These are phyloP conservation scores for Raphanus sativus DNA, from an alignment of 345 rosid genomes.

Conservation along the genomic window DNA sequence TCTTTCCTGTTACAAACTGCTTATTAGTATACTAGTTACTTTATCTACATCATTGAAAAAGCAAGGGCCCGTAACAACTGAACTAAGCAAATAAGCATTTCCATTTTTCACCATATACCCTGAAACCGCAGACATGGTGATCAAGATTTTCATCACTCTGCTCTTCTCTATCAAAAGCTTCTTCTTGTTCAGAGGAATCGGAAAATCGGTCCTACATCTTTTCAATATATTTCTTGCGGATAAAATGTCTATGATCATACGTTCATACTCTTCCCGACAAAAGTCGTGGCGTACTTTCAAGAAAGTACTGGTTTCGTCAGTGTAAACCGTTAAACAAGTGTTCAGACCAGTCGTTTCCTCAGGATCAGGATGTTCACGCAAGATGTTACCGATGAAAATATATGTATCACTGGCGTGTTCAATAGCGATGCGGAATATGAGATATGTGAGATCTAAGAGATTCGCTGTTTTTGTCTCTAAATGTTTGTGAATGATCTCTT, in stretches of 20 bases:
- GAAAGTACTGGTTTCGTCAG: neutral
- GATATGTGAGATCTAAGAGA: slow-evolving; percentile 12
- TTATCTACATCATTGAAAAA: neutral
- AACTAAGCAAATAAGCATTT: slow-evolving; percentile 2
- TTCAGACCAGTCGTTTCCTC: neutral
- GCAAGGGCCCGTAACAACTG: neutral
- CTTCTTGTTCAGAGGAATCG: slow-evolving; percentile 5
- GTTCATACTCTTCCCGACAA: neutral
- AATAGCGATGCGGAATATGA: neutral
- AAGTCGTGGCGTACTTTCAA: neutral
- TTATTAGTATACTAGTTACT: neutral
- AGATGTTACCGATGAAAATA: slow-evolving; percentile 17
- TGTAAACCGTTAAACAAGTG: slow-evolving; percentile 11
- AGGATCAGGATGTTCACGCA: neutral
- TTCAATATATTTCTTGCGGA: slow-evolving; percentile 6
- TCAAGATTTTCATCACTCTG: slow-evolving; percentile 28
- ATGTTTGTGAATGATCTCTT: slow-evolving; percentile 6
- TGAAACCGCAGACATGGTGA: slow-evolving; percentile 27
- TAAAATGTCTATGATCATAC: slow-evolving; percentile 7
- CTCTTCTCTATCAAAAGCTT: slow-evolving; percentile 21
- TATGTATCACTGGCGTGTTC: slow-evolving; percentile 17
- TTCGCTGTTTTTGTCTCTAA: slow-evolving; percentile 6
- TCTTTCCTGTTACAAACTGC: neutral
- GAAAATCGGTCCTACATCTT: slow-evolving; percentile 10
- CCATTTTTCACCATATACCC: slow-evolving; percentile 6